A percentile compares a stretch with the other conserved stretches of the same genome.
These are phyloP conservation scores for Blastocystis hominis DNA, from an alignment of 352 stramenopile species.

Conservation along the genomic window DNA sequence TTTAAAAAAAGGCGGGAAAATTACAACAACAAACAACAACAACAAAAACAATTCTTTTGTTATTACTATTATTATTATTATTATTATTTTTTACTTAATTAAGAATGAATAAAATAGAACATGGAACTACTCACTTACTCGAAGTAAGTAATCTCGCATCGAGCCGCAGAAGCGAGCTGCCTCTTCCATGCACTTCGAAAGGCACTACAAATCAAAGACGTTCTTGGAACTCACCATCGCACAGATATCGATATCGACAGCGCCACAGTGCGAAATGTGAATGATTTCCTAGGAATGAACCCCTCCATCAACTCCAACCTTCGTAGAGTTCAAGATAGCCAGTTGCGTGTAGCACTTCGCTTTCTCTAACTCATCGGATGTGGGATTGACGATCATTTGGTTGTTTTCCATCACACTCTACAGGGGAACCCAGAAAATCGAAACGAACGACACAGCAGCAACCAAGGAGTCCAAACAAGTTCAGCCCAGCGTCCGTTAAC, in stretches of 20 bases:
- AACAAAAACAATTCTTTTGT: not conserved
- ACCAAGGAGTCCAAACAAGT: constrained; percentile 32
- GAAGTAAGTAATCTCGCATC: constrained; percentile 22
- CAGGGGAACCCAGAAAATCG: not conserved
- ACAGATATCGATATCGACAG: constrained; percentile 34
- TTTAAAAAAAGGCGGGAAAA: constrained; percentile 8
- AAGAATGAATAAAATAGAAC: too few relatives aligned
- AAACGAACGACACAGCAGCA: constrained; percentile 39
- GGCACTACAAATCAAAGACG: not conserved
- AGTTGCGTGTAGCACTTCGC: constrained; percentile 19
- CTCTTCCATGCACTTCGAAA: constrained; percentile 48
- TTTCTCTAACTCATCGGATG: not conserved
- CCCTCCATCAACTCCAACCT: not conserved
- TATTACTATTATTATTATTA: too few relatives aligned
- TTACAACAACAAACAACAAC: constrained; percentile 30
- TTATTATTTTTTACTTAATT: too few relatives aligned
- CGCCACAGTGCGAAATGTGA: constrained; percentile 30
- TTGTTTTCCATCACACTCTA: constrained; percentile 48
- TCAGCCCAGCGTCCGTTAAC: constrained; percentile 24
- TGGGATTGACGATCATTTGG: constrained; percentile 12
- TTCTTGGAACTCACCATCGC: not conserved
- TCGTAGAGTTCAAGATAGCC: constrained; percentile 28
- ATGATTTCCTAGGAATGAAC: constrained; percentile 24
- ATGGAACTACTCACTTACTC: not conserved
- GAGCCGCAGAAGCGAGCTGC: not conserved